These are phyloP conservation scores for Turritis glabra DNA, from an alignment of 345 rosid genomes.

Conservation along the genomic window DNA sequence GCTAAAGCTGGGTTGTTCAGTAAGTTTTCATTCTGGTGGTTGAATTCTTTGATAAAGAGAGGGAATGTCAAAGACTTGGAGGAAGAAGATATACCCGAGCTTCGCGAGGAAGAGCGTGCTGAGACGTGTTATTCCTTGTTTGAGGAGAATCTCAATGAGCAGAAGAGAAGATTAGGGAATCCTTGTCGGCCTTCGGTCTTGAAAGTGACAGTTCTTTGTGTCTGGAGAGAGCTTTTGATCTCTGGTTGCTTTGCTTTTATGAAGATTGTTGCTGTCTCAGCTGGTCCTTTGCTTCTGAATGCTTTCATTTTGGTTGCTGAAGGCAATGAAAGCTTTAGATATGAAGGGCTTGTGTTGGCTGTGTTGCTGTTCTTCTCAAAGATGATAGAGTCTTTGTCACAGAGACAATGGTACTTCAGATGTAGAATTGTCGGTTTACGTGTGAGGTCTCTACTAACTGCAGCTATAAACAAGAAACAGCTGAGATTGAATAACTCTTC, in stretches of 20 bases:
- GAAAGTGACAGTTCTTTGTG: slow-evolving; percentile 58
- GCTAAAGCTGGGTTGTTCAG: slow-evolving; percentile 66
- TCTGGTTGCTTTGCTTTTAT: slow-evolving; percentile 86
- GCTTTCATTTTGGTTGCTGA: slow-evolving; percentile 88
- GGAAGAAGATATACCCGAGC: slow-evolving; percentile 66
- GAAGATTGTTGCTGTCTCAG: slow-evolving; percentile 70
- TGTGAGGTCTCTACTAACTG: slow-evolving; percentile 75
- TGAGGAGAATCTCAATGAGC: slow-evolving; percentile 52
- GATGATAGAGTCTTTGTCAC: slow-evolving; percentile 74
- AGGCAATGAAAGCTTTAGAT: slow-evolving; percentile 60
- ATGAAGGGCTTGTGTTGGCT: slow-evolving; percentile 79
- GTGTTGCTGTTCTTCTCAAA: slow-evolving; percentile 61
- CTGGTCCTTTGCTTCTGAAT: slow-evolving; percentile 87
- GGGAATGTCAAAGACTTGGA: slow-evolving; percentile 71
- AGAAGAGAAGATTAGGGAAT: slow-evolving; percentile 47
- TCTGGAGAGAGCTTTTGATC: slow-evolving; percentile 61
- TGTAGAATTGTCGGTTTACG: slow-evolving; percentile 76
- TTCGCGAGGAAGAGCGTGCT: slow-evolving; percentile 64
- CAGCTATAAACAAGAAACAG: slow-evolving; percentile 84
- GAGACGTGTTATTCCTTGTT: slow-evolving; percentile 67
- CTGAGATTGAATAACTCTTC: slow-evolving; percentile 73
- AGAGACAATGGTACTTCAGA: slow-evolving; percentile 93
- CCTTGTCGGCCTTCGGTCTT: slow-evolving; percentile 56
- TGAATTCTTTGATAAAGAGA: slow-evolving; percentile 68
- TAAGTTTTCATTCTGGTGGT: slow-evolving; percentile 85